Evolutionary conservation across 2,329 filamentous ascomycete species (phyloP).

Genomic region (Dothiorella sarmentorum): DNA sequence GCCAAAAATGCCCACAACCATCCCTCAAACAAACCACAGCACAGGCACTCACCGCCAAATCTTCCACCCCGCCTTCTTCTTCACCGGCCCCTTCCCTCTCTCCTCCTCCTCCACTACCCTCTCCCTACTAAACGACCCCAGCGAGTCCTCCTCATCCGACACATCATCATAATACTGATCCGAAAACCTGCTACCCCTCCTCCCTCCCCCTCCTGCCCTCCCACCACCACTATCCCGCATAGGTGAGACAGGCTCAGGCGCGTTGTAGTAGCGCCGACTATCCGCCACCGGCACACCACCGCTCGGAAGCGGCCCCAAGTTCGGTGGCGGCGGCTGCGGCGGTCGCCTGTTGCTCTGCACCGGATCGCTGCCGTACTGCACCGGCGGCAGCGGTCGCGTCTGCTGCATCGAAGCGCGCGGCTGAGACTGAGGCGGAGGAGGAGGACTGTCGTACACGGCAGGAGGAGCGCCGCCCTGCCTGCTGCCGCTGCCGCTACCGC

Average conservation of each 20-base stretch:
- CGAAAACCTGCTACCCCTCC: conserved; percentile 30
- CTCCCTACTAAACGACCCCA: conserved; percentile 30
- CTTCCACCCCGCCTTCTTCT: conserved; percentile 41
- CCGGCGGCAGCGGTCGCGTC: background rate
- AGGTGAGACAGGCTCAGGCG: conserved; percentile 19
- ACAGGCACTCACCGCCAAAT: conserved; percentile 28
- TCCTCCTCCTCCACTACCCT: background rate
- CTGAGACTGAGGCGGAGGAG: no score
- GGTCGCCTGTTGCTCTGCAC: background rate
- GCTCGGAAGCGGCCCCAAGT: background rate
- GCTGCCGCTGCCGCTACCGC: background rate
- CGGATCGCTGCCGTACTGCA: conserved; percentile 15
- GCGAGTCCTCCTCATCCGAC: conserved; percentile 22
- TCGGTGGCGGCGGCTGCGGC: conserved; percentile 9
- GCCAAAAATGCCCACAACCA: background rate
- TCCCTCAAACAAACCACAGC: background rate
- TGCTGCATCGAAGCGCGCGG: background rate
- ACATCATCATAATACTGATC: conserved; percentile 31
- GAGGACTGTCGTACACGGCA: background rate
- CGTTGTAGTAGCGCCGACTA: background rate
- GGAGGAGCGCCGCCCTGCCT: no score
- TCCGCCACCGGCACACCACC: conserved; percentile 27
- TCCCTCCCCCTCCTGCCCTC: background rate
- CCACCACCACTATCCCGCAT: background rate
- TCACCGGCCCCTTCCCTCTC: conserved; percentile 21